Conservation (phyloP, 441 rosid species). For the Erodium trifolium region DNA sequence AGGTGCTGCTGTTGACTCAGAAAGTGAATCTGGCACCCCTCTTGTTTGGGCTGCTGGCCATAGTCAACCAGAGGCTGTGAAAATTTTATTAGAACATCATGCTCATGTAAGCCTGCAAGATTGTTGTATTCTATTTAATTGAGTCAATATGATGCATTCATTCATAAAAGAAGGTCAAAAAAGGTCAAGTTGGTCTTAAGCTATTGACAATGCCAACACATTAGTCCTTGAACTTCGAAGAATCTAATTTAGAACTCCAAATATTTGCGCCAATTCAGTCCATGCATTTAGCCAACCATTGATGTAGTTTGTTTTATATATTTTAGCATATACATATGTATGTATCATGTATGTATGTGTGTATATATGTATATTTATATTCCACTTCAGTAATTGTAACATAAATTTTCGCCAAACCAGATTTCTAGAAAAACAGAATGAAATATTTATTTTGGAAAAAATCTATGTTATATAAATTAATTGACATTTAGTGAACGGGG, state of each 20-base stretch:
- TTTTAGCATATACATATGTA: too few relatives aligned
- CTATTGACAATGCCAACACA: not conserved
- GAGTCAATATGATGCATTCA: not conserved
- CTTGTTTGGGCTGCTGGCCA: constrained; percentile 95
- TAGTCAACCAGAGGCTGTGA: constrained; percentile 57
- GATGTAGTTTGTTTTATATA: too few relatives aligned
- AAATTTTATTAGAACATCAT: constrained; percentile 62
- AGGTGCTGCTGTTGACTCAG: constrained; percentile 58
- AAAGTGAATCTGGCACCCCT: constrained; percentile 87
- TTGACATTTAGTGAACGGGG: not conserved
- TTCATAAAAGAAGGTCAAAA: not conserved
- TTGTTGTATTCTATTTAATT: not conserved
- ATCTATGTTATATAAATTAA: too few relatives aligned
- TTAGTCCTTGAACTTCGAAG: not conserved
- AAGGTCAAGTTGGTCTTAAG: not conserved
- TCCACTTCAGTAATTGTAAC: not conserved
- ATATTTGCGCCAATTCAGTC: not conserved
- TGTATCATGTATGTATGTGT: too few relatives aligned
- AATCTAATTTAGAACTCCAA: not conserved
- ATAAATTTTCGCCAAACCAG: not conserved
- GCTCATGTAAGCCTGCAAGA: constrained; percentile 44
- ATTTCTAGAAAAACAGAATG: not conserved
- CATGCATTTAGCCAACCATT: not conserved
- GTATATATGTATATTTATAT: too few relatives aligned
- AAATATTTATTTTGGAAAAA: too few relatives aligned